phyloP scores from a whole-genome alignment of 2,329 filamentous ascomycete genomes.

The Chalaropsis ovoidea region DNA sequence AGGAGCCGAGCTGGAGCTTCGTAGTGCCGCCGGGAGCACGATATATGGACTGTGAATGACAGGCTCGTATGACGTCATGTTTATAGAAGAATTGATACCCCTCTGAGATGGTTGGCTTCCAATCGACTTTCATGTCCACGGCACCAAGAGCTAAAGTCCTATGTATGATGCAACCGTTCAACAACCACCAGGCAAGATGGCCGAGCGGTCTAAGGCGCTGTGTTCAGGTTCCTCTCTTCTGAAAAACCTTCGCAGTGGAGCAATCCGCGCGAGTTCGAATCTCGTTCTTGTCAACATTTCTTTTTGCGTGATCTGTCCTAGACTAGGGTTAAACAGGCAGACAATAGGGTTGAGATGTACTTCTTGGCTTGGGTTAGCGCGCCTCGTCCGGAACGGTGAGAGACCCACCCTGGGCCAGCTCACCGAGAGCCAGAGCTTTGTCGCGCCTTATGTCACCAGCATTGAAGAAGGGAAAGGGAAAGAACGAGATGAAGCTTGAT shows the following conservation, averaged over 20 bases:
- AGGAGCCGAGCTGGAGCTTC: not conserved
- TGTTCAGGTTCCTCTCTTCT: constrained; percentile 12
- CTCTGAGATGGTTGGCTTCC: not conserved
- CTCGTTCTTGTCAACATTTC: constrained; percentile 17
- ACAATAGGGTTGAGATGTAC: not conserved
- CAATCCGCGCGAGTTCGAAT: constrained; percentile 22
- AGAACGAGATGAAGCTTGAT: constrained; percentile 3
- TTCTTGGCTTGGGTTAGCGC: not conserved
- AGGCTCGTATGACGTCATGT: not conserved
- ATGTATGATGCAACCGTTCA: not conserved
- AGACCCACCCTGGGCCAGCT: not conserved
- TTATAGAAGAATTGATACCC: not conserved
- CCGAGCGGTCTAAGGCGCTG: constrained; percentile 22
- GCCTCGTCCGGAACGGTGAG: not conserved
- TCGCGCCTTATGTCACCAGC: not conserved
- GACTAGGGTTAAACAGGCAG: no score
- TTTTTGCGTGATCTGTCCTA: no score
- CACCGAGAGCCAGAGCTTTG: constrained; percentile 10
- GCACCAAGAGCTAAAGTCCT: not conserved
- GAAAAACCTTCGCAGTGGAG: constrained; percentile 16
- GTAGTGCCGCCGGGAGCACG: not conserved
- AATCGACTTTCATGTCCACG: no score
- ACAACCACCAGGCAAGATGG: constrained; percentile 18
- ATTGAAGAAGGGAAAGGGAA: not conserved
- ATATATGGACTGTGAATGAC: not conserved